Base-by-base conservation (phyloP, 75 land plant genomes). In the Pseudotsuga menziesii region DNA sequence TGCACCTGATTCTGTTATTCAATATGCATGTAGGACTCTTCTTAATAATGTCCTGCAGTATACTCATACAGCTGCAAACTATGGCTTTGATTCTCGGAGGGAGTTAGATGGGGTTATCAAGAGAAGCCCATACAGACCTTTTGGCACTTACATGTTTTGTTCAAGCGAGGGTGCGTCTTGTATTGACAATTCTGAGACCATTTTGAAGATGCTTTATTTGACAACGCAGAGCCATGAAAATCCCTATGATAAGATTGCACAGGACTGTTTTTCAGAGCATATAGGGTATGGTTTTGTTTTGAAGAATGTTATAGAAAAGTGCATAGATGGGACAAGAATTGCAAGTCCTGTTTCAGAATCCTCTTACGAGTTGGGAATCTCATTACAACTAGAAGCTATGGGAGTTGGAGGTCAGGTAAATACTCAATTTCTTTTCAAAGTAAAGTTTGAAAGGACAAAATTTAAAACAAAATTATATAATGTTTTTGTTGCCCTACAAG, bases 121-220 rank as follows among this genome's bases (percentile, higher is more conserved):
- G 3, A 27, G 6, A 29, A 77, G 79, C 77, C 79, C 77, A 3
- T 77, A 77, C 35, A 59, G 32, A 54, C 79, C 79, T 20, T 41
- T 77, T 52, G 79, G 77, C 15, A 54, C 52, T 14, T 77, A 59
- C 76, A 63, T 77, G 55, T 44, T 55, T 25, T 55, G 77, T n/a
- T 36, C 44, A 57, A 76, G 12, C 14, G 2, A 36, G 2, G 79
- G 48, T 25, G 79, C 79, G 36, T 57, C 70, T 66, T 41, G 54
- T 77, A 36, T 15, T 67, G 71, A 67, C 16, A n/a, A 67, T 41
- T 19, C 71, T 67, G 44, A 36, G 36, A 41, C 71, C 29, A 16
- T 35, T 41, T 16, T 36, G 23, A 67, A 36, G 39, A 36, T 67
- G 48, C n/a, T 67, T 15, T 23, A 36, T 67, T 67, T 67, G 44